Evolutionary conservation across 2,329 filamentous ascomycete species (phyloP).

Genomic region (Achaetomium macrosporum): DNA sequence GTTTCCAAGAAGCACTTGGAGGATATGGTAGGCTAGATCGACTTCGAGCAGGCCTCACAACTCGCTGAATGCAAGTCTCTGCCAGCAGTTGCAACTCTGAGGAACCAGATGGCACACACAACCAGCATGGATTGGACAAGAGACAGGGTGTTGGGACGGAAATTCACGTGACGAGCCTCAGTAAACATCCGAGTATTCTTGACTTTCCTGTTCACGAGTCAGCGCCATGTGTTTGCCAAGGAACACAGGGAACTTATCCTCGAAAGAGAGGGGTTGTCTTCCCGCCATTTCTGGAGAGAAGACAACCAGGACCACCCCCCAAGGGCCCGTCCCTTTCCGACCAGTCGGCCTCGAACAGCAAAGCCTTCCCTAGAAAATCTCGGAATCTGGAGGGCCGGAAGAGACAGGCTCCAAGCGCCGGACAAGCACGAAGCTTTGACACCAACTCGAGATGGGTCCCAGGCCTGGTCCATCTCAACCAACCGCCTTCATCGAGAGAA

Average conservation of each 20-base stretch:
- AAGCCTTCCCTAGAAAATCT: slow-evolving; percentile 18
- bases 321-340: slow-evolving; percentile 35
- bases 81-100: no score
- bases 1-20: no score
- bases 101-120: no score
- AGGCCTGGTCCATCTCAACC: slow-evolving; percentile 30
- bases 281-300: slow-evolving; percentile 45
- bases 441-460: slow-evolving; percentile 89
- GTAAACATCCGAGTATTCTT: neutral
- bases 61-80: no score
- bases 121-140: no score
- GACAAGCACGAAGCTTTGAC: slow-evolving; percentile 95
- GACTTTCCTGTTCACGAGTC: slow-evolving; percentile 20
- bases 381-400: slow-evolving; percentile 5
- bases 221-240: slow-evolving; percentile 18
- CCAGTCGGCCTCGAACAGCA: slow-evolving; percentile 23
- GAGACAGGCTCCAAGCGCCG: slow-evolving; percentile 33
- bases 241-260: slow-evolving; percentile 43
- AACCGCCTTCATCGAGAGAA: slow-evolving; percentile 18
- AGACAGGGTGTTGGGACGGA: no score
- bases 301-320: slow-evolving; percentile 42
- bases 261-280: slow-evolving; percentile 40
- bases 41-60: no score
- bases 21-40: no score
- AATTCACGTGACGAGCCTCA: neutral